Evolutionary conservation across 495 filamentous ascomycete species (phyloP).

Genomic region (Hypoxylon lienhwacheense): DNA sequence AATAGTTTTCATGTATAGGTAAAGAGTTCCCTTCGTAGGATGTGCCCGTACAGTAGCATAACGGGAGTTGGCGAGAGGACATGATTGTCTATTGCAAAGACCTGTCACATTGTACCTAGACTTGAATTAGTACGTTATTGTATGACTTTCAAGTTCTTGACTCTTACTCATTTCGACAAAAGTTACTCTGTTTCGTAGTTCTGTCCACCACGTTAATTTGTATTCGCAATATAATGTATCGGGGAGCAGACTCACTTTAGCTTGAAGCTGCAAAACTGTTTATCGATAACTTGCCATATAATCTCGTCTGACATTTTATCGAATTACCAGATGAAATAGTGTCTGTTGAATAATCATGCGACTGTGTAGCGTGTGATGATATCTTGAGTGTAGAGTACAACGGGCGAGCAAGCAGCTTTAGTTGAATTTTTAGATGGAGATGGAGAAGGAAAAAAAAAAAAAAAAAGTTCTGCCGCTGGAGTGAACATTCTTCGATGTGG

Average conservation of each 20-base stretch:
- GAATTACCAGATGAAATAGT: not conserved
- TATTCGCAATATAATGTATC: conserved; percentile 6
- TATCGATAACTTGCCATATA: conserved; percentile 86
- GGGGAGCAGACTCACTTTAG: conserved; percentile 68
- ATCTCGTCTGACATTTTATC: conserved; percentile 89
- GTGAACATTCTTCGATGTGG: not conserved
- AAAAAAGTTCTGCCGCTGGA: conserved; percentile 28
- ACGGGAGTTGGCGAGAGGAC: conserved; percentile 90
- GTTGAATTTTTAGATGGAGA: not conserved
- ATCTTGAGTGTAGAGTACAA: not conserved
- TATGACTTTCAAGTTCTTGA: conserved; percentile 27
- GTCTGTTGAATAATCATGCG: not conserved
- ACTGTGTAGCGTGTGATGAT: not conserved
- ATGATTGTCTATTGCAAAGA: conserved; percentile 91
- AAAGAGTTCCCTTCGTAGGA: conserved; percentile 78
- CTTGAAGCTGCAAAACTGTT: conserved; percentile 97
- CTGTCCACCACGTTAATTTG: conserved; percentile 45
- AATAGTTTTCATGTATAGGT: conserved; percentile 96
- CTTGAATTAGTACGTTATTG: not conserved
- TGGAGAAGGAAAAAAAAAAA: not conserved
- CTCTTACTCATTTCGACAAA: conserved; percentile 89
- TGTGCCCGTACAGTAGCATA: conserved; percentile 92
- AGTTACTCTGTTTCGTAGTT: conserved; percentile 89
- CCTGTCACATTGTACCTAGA: conserved; percentile 66
- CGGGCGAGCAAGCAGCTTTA: not conserved